Conservation (phyloP, 2,329 filamentous ascomycete species). For the Penicillium hesseltinei region DNA sequence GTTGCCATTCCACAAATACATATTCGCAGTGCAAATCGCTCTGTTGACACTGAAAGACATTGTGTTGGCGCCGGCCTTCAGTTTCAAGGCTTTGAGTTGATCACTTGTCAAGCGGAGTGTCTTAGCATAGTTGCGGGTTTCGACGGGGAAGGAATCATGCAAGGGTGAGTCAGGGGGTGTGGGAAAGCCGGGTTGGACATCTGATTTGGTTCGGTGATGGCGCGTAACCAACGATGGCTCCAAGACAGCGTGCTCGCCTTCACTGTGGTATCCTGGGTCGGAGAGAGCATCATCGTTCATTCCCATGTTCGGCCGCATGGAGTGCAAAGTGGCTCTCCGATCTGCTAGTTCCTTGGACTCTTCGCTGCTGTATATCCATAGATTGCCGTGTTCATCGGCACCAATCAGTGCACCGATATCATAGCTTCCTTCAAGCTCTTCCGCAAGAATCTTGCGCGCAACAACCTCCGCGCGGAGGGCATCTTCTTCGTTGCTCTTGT, state of each 20-base stretch:
- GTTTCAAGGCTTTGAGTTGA: slow-evolving; percentile 79
- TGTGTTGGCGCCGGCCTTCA: slow-evolving; percentile 82
- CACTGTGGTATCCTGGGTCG: slow-evolving; percentile 93
- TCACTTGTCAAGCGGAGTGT: slow-evolving; percentile 92
- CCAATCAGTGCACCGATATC: slow-evolving; percentile 95
- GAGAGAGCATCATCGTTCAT: slow-evolving; percentile 77
- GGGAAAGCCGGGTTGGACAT: slow-evolving; percentile 66
- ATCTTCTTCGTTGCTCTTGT: slow-evolving; percentile 92
- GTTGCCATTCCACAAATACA: slow-evolving; percentile 92
- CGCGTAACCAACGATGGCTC: slow-evolving; percentile 59
- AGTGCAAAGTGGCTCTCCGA: slow-evolving; percentile 56
- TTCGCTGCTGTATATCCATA: slow-evolving; percentile 99
- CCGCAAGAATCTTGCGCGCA: slow-evolving; percentile 84
- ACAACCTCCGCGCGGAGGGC: slow-evolving; percentile 89
- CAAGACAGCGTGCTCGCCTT: slow-evolving; percentile 66
- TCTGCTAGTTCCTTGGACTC: slow-evolving; percentile 89
- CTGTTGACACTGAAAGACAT: slow-evolving; percentile 97
- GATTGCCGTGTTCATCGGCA: slow-evolving; percentile 89
- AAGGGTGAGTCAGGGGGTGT: slow-evolving; percentile 57
- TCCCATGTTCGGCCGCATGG: slow-evolving; percentile 50
- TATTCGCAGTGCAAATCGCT: slow-evolving; percentile 84
- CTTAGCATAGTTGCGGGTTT: slow-evolving; percentile 91
- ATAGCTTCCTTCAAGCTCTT: slow-evolving; percentile 91
- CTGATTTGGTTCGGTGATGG: slow-evolving; percentile 60
- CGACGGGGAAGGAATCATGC: slow-evolving; percentile 52